Conservation (phyloP, 2,329 filamentous ascomycete genomes). For the Fusarium virguliforme region DNA sequence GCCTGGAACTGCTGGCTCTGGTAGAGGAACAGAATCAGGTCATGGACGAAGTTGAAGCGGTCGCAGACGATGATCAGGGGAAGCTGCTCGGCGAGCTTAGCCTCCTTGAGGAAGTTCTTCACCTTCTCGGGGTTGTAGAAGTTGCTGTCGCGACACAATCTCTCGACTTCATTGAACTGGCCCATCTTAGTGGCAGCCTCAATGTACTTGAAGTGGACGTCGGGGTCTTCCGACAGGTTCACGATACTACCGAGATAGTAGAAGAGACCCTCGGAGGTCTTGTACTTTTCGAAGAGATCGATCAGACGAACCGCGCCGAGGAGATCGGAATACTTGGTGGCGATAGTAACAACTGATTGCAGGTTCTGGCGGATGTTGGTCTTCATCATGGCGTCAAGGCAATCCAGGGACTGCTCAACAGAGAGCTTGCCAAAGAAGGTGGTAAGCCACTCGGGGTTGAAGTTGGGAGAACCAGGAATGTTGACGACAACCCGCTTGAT, state of each 20-base stretch:
- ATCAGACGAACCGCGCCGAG: slow-evolving; percentile 90
- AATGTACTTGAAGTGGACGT: slow-evolving; percentile 99
- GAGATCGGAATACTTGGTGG: slow-evolving; percentile 97
- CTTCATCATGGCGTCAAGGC: slow-evolving; percentile 96
- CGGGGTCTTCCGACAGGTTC: slow-evolving; percentile 93
- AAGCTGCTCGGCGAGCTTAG: slow-evolving; percentile 90
- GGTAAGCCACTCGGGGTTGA: slow-evolving; percentile 92
- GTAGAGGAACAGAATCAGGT: slow-evolving; percentile 95
- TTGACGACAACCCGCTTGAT: slow-evolving; percentile 93
- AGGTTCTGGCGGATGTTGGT: slow-evolving; percentile 97
- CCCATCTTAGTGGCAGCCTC: slow-evolving; percentile 95
- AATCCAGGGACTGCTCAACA: slow-evolving; percentile 94
- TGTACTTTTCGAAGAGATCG: slow-evolving; percentile 96
- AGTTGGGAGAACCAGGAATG: slow-evolving; percentile 85
- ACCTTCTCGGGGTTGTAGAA: slow-evolving; percentile 94
- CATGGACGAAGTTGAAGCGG: slow-evolving; percentile 99
- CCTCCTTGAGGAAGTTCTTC: slow-evolving; percentile 99
- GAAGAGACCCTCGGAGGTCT: slow-evolving; percentile 96
- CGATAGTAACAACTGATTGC: slow-evolving; percentile 93
- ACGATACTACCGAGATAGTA: slow-evolving; percentile 99
- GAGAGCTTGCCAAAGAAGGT: slow-evolving; percentile 95
- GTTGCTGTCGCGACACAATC: slow-evolving; percentile 95
- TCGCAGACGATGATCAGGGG: slow-evolving; percentile 99
- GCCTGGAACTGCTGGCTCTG: slow-evolving; percentile 99
- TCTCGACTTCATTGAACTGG: slow-evolving; percentile 96